These are phyloP conservation scores for Podochytrium sp. DNA, from an alignment of 192 early-diverging fungal genomes.

Conservation along the genomic window DNA sequence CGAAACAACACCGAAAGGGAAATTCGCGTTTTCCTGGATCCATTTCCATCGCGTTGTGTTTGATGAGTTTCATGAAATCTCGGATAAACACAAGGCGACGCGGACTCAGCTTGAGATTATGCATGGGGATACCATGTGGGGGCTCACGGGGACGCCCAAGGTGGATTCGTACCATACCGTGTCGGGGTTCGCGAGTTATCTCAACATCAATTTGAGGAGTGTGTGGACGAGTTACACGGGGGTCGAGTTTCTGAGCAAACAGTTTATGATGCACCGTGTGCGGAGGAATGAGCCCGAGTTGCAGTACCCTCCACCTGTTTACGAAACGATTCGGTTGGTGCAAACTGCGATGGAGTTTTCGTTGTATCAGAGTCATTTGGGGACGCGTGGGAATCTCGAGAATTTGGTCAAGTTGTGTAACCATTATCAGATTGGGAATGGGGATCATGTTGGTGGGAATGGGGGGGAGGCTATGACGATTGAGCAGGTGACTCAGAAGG, in stretches of 20 bases:
- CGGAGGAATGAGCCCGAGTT: constrained; percentile 32
- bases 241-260: not conserved
- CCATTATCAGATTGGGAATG: constrained; percentile 32
- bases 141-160: constrained; percentile 28
- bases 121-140: constrained; percentile 22
- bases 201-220: constrained; percentile 1
- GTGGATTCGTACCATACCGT: not conserved
- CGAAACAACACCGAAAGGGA: not conserved
- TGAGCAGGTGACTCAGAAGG: constrained; percentile 21
- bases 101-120: constrained; percentile 11
- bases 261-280: constrained; percentile 18
- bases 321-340: constrained; percentile 24
- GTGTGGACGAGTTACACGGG: not conserved
- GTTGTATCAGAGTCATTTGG: constrained; percentile 3
- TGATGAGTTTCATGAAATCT: constrained; percentile 34
- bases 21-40: constrained; percentile 24
- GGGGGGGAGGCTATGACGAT: constrained; percentile 13
- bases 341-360: constrained; percentile 21
- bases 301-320: constrained; percentile 15
- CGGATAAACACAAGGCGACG: constrained; percentile 10
- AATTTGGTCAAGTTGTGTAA: constrained; percentile 28
- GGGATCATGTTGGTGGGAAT: not conserved
- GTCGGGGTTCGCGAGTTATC: constrained; percentile 9
- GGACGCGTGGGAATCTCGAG: not conserved
- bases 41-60: constrained; percentile 33